A percentile compares a stretch with the other conserved stretches of the same genome.
phyloP scores from a whole-genome alignment of 2,329 filamentous ascomycete genomes.

The Fusarium musae region DNA sequence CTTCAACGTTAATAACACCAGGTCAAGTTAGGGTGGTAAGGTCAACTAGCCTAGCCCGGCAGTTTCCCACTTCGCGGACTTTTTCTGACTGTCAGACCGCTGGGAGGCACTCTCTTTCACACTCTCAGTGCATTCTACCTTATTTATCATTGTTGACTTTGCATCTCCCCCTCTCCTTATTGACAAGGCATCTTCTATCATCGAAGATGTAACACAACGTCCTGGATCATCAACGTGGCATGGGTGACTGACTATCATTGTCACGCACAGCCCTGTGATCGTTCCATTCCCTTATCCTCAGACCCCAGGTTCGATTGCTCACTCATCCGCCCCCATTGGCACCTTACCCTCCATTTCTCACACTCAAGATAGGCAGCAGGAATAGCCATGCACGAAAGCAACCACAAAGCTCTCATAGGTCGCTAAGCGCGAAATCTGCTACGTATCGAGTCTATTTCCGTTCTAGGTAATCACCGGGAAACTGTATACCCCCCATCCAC shows the following conservation, averaged over 20 bases:
- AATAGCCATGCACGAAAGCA: constrained; percentile 30
- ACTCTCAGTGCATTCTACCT: background rate
- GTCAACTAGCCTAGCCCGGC: constrained; percentile 7
- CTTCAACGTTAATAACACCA: constrained; percentile 1
- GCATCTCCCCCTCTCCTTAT: constrained; percentile 16
- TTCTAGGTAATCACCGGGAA: constrained; percentile 24
- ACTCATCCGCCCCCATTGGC: constrained; percentile 24
- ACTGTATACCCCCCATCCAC: constrained; percentile 16
- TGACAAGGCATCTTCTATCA: constrained; percentile 5
- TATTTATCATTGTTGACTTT: constrained; percentile 11
- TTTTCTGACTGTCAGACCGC: constrained; percentile 9
- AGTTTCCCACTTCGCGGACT: constrained; percentile 18
- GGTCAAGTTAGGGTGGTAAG: background rate
- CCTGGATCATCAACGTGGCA: constrained; percentile 13
- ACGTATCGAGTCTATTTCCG: constrained; percentile 8
- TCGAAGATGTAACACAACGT: constrained; percentile 27
- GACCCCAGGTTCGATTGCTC: constrained; percentile 23
- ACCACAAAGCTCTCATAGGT: constrained; percentile 17
- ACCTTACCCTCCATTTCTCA: constrained; percentile 16
- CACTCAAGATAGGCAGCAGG: constrained; percentile 19
- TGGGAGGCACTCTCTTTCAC: background rate
- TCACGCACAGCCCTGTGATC: constrained; percentile 34
- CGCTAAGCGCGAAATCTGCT: constrained; percentile 21
- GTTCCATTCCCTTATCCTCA: constrained; percentile 8
- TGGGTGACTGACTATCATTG: constrained; percentile 23